These are phyloP conservation scores for Arthrobotrys megalospora DNA, from an alignment of 2,329 filamentous ascomycete species.

Conservation along the genomic window DNA sequence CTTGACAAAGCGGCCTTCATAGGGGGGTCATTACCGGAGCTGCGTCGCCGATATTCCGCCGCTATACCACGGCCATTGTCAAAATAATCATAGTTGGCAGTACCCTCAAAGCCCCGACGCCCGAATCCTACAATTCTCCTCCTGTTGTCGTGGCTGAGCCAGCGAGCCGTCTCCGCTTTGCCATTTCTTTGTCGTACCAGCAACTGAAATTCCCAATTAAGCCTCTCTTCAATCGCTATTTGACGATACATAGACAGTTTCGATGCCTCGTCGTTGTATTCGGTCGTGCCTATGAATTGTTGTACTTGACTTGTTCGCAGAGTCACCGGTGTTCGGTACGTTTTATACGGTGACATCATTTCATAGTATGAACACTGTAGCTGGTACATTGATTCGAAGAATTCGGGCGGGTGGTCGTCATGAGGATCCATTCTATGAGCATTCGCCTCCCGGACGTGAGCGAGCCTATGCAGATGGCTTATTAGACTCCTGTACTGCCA, in stretches of 20 bases:
- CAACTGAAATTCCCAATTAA: background rate
- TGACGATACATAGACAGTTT: background rate
- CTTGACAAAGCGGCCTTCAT: too few relatives aligned
- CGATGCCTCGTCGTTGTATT: background rate
- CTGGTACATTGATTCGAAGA: background rate
- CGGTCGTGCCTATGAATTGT: background rate
- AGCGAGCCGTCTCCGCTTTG: background rate
- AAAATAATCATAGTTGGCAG: background rate
- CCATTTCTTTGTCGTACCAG: background rate
- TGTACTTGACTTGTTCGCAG: background rate
- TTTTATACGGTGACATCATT: slow-evolving; percentile 5
- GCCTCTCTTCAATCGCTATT: slow-evolving; percentile 7
- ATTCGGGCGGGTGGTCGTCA: background rate
- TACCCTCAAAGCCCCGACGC: background rate
- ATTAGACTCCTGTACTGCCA: background rate
- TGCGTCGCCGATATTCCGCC: background rate
- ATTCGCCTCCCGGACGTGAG: background rate
- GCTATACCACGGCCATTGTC: background rate
- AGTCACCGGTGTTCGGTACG: background rate
- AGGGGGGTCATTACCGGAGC: too few relatives aligned
- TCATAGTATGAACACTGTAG: slow-evolving; percentile 13
- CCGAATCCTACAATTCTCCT: slow-evolving; percentile 7
- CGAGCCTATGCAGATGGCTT: background rate
- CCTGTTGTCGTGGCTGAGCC: background rate
- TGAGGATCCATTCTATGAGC: background rate